These are phyloP conservation scores for Colletotrichum navitas DNA, from an alignment of 2,329 filamentous ascomycete genomes.

Conservation along the genomic window DNA sequence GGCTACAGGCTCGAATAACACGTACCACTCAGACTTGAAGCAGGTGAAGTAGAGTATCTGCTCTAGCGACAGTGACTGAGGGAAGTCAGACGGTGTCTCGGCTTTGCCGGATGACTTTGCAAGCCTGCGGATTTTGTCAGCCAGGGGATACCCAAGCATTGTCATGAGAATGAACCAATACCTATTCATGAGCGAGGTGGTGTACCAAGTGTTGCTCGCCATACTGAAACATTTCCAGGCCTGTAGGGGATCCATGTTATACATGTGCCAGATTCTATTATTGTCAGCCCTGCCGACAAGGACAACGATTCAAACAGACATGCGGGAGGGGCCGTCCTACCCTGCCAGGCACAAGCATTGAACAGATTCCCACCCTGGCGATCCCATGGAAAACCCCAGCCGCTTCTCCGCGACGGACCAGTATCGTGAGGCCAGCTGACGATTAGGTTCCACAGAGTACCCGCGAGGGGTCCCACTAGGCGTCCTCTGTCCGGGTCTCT, in stretches of 20 bases:
- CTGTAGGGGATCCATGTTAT: slow-evolving; percentile 41
- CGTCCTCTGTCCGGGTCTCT: slow-evolving; percentile 30
- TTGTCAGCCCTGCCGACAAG: slow-evolving; percentile 12
- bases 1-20: background rate
- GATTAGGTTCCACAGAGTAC: slow-evolving; percentile 34
- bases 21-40: slow-evolving; percentile 39
- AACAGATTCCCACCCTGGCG: slow-evolving; percentile 35
- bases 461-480: slow-evolving; percentile 37
- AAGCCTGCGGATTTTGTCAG: slow-evolving; percentile 15
- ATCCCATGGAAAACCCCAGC: slow-evolving; percentile 40
- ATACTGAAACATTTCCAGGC: slow-evolving; percentile 43
- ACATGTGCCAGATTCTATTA: slow-evolving; percentile 42
- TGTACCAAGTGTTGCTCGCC: slow-evolving; percentile 40
- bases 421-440: slow-evolving; percentile 37
- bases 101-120: slow-evolving; percentile 15
- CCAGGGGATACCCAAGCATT: too few species aligned
- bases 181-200: slow-evolving; percentile 32
- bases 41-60: slow-evolving; percentile 41
- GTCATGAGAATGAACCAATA: background rate
- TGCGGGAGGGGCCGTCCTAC: slow-evolving; percentile 16
- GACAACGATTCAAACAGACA: background rate
- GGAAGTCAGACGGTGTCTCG: slow-evolving; percentile 16
- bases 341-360: slow-evolving; percentile 42
- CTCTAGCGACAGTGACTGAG: slow-evolving; percentile 26
- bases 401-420: slow-evolving; percentile 41